Evolutionary conservation across 306 rosid genomes (phyloP), one percentile per base, ranked within the genome.

Genomic region (Sechiopsis laciniata): DNA sequence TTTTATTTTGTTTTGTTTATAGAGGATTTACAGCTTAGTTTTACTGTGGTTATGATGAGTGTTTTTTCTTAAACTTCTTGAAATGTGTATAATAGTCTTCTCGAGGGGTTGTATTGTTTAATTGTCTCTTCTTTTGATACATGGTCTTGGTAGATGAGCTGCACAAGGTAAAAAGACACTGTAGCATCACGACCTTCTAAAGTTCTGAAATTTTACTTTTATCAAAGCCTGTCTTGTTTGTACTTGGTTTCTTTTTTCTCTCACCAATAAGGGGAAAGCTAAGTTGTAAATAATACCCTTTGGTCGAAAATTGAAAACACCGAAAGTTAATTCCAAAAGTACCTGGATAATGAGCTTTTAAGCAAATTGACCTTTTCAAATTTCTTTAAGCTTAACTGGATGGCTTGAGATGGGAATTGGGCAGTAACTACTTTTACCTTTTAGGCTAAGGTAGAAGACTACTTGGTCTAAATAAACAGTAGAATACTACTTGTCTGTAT

Each of bases 91-190:
- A 17, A 10, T 40, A 40, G 46, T 45, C 32, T 66, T 6, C n/a
- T 65, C 40, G 37, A 37, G 55, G 29, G 72, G 17, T 20, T 45
- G 48, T 61, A 17, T 45, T 42, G 55, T 66, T 42, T 10, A 45
- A 20, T 20, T 67, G 29, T 48, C 75, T 53, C 24, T 51, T 71
- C 75, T 71, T 53, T 71, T 71, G 22, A 71, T 71, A 54, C 51
- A 16, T 71, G 62, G 61, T 53, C 62, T 32, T 54, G 59, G 15
- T 10, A 71, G 48, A 51, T 52, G 75, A 71, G 62, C 61, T 71
- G 60, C 50, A 71, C 40, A 9, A 55, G 62, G 50, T 61, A 53
- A 35, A 71, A 71, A 17, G 61, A 29, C 46, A 48, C 59, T 21
- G 42, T 22, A 50, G 26, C 26, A 26, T 17, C 62, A 71, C 57